These are phyloP conservation scores for Saccharomycopsis sp. DNA, from an alignment of 805 yeast species.

Conservation along the genomic window DNA sequence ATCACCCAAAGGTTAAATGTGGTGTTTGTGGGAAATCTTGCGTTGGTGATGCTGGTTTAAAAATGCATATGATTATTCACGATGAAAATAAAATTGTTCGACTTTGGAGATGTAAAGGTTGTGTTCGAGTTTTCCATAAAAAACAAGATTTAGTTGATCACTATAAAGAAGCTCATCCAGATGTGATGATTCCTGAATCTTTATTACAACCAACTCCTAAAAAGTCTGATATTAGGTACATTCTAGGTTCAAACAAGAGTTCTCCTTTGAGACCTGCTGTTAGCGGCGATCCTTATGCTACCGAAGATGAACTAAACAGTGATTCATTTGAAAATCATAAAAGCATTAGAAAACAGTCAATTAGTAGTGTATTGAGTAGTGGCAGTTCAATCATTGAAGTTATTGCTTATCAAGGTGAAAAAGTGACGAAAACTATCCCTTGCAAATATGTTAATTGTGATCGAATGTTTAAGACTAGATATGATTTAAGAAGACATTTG, in stretches of 20 bases:
- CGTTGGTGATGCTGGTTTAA: constrained; percentile 63
- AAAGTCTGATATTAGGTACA: neutral
- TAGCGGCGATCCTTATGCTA: neutral
- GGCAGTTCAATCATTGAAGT: constrained; percentile 6
- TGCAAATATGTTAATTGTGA: constrained; percentile 39
- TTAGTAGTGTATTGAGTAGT: neutral
- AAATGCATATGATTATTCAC: constrained; percentile 70
- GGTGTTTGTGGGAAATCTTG: constrained; percentile 60
- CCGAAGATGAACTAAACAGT: neutral
- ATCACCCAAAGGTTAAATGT: constrained; percentile 67
- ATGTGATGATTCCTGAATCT: neutral
- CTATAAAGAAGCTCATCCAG: constrained; percentile 41
- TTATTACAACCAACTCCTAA: neutral
- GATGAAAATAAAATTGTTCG: constrained; percentile 41
- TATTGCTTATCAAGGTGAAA: constrained; percentile 6
- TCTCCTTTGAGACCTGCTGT: too few relatives aligned
- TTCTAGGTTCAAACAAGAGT: too few relatives aligned
- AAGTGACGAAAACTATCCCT: constrained; percentile 24
- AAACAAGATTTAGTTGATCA: constrained; percentile 54
- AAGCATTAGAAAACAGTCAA: neutral
- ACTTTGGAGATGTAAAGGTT: constrained; percentile 60
- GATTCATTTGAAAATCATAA: neutral
- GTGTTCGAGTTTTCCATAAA: constrained; percentile 43
- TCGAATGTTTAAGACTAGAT: constrained; percentile 34
- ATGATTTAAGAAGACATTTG: constrained; percentile 40